Evolutionary conservation across 2,329 filamentous ascomycete genomes (phyloP).

Genomic region (Cytospora paraplurivora): DNA sequence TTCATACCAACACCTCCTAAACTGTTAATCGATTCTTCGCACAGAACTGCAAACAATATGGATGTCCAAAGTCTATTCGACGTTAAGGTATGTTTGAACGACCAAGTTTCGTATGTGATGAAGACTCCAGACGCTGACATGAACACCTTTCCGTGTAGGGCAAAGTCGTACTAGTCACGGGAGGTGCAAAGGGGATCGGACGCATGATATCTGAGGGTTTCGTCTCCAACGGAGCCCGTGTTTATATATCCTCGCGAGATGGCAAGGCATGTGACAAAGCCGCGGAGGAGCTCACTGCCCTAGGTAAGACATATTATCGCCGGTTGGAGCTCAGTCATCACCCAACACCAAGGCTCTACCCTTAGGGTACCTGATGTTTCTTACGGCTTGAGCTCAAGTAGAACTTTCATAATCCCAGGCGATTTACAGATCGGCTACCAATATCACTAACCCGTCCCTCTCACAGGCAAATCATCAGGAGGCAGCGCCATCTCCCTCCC

Average conservation of each 20-base stretch:
- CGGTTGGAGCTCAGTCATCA: neutral
- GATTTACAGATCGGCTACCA: neutral
- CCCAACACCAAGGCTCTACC: neutral
- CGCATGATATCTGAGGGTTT: constrained; percentile 70
- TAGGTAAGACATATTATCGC: constrained; percentile 36
- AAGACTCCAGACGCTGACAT: neutral
- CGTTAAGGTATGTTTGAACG: constrained; percentile 53
- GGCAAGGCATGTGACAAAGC: constrained; percentile 58
- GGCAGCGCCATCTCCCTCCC: constrained; percentile 60
- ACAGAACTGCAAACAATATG: constrained; percentile 37
- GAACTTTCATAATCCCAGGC: neutral
- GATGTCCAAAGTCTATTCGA: constrained; percentile 58
- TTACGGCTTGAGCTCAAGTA: no score
- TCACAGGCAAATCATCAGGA: constrained; percentile 32
- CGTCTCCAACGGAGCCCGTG: constrained; percentile 63
- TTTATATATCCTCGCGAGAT: constrained; percentile 67
- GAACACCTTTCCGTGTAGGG: constrained; percentile 39
- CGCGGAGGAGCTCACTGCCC: constrained; percentile 57
- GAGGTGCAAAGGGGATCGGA: constrained; percentile 64
- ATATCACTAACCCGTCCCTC: neutral
- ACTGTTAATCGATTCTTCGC: neutral
- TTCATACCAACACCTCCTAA: neutral
- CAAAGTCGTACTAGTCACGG: constrained; percentile 62
- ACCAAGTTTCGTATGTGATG: neutral
- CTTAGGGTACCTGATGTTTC: neutral